Conservation (phyloP, 148 eudicot species). For the Rhododendron molle region DNA sequence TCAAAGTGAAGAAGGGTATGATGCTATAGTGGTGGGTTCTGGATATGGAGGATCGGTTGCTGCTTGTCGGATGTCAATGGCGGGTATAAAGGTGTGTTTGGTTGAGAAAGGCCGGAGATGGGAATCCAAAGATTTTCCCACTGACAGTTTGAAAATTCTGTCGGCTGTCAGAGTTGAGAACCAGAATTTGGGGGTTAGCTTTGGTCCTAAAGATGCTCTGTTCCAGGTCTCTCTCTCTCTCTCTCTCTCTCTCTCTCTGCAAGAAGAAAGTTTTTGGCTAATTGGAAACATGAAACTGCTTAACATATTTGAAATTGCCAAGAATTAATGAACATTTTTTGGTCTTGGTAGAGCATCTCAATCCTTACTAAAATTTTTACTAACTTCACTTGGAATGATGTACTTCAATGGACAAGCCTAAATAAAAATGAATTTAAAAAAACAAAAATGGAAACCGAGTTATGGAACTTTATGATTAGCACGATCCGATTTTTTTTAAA, state of each 20-base stretch:
- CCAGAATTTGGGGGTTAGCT: constrained; percentile 18
- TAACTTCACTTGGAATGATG: too few relatives aligned
- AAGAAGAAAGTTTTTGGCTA: neutral
- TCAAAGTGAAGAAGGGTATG: constrained; percentile 27
- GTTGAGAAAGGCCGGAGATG: constrained; percentile 33
- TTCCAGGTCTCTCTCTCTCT: constrained; percentile 19
- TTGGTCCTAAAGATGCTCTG: constrained; percentile 27
- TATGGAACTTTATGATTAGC: too few relatives aligned
- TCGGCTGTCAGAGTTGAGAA: constrained; percentile 23
- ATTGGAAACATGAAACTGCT: neutral
- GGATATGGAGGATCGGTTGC: constrained; percentile 46
- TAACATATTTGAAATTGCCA: neutral
- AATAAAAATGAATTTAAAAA: too few relatives aligned
- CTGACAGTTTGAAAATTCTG: constrained; percentile 16
- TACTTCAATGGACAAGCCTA: too few relatives aligned
- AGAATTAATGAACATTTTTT: neutral
- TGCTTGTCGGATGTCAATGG: constrained; percentile 36
- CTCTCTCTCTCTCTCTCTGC: neutral
- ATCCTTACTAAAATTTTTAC: too few relatives aligned
- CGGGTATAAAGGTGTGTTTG: constrained; percentile 32
- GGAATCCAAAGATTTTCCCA: constrained; percentile 36
- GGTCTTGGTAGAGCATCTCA: too few relatives aligned
- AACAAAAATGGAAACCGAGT: too few relatives aligned
- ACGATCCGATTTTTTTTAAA: too few relatives aligned
- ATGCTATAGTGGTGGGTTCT: constrained; percentile 37